Base-by-base conservation (phyloP, 495 filamentous ascomycete species). In the Letharia lupina region DNA sequence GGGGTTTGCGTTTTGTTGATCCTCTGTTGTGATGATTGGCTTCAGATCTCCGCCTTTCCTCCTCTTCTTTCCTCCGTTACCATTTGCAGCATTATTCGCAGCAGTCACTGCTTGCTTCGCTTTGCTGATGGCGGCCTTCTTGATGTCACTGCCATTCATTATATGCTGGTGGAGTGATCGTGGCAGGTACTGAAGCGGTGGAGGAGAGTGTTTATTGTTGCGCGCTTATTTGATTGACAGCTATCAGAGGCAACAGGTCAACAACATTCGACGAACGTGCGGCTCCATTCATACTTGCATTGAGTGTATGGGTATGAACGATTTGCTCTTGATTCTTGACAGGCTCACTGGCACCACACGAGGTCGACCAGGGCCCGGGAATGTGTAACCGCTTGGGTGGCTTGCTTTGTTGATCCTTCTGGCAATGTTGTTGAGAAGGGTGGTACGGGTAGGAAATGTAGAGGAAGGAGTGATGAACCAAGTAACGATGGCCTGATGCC, bases 21-120 rank as follows among this genome's bases (percentile, higher is more conserved):
- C 80, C 68, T 95, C 91, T 58, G 85, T 92, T 31, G 90, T 95
- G 78, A 93, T 90, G 79, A 95, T 95, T 68, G 91, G 91, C 78
- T 93, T 95, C 72, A 93, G 74, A 65, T 91, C 89, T 67, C 90
- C 84, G 60, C 84, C 89, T 80, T 91, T 92, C 83, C 89, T 91
- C 80, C 90, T 86, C 82, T 93, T 93, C 62, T 74, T 70, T 67
- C 77, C 77, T 64, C 75, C 79, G 71, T 86, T 90, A 77, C 83
- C 84, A 79, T 87, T 87, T 71, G 84, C 80, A 74, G 81, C 77
- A 68, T 83, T 79, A 64, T 84, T 77, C 68, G 83, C 78, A 65
- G 82, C 81, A 71, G 71, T 80, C 50, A 86, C 85, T 75, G 88
- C 87, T 76, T 90, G 85, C 77, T 91, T 91, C 63, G 86, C 89